Conservation (phyloP, 1,139 yeast species). For the Lodderomyces elongisporus region DNA sequence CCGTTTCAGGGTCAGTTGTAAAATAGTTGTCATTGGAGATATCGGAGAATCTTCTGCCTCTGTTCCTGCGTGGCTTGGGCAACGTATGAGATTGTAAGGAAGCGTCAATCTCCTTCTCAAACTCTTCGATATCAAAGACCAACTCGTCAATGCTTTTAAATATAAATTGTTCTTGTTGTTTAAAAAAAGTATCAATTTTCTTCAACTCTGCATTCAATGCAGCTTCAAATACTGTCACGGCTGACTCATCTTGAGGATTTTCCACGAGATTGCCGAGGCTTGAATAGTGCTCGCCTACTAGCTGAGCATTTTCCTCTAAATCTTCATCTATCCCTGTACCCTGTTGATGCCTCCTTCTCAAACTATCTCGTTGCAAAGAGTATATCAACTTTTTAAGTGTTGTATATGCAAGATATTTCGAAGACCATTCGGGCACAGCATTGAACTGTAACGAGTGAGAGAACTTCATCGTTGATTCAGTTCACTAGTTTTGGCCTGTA, state of each 20-base stretch:
- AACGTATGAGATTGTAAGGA: slow-evolving; percentile 8
- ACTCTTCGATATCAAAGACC: slow-evolving; percentile 45
- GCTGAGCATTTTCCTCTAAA: slow-evolving; percentile 21
- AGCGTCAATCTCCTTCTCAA: slow-evolving; percentile 30
- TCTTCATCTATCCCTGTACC: slow-evolving; percentile 22
- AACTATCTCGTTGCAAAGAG: slow-evolving; percentile 55
- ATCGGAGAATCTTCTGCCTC: slow-evolving; percentile 11
- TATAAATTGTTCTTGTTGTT: slow-evolving; percentile 45
- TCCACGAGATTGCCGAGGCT: slow-evolving; percentile 18
- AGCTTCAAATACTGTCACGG: slow-evolving; percentile 40
- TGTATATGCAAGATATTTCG: slow-evolving; percentile 61
- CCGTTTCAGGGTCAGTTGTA: slow-evolving; percentile 32
- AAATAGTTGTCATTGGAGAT: slow-evolving; percentile 17
- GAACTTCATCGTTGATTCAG: slow-evolving; percentile 59
- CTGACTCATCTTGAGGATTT: slow-evolving; percentile 15
- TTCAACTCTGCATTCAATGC: slow-evolving; percentile 52
- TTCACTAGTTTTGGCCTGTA: no score
- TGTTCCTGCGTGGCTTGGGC: slow-evolving; percentile 8
- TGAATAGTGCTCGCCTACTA: slow-evolving; percentile 21
- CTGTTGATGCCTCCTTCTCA: slow-evolving; percentile 22
- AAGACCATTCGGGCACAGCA: slow-evolving; percentile 76
- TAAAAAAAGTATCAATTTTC: slow-evolving; percentile 59
- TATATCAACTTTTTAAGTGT: slow-evolving; percentile 60
- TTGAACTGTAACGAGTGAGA: slow-evolving; percentile 69
- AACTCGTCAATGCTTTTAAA: slow-evolving; percentile 48